Evolutionary conservation across 2,329 filamentous ascomycete genomes (phyloP), one percentile per base, ranked within the genome.

Genomic region (Penicillium sp.): DNA sequence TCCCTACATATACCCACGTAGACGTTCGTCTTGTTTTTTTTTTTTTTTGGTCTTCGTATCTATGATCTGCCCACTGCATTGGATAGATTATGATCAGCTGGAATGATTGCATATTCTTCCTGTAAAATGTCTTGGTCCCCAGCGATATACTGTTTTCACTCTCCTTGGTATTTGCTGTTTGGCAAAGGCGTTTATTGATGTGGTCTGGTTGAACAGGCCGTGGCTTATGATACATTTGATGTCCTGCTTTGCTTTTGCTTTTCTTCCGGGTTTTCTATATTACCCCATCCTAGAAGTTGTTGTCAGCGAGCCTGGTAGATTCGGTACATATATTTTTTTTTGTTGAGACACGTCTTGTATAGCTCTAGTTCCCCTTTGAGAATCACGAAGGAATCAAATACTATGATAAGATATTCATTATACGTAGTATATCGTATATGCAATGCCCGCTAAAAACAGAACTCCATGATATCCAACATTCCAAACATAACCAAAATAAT

Each of bases 151-250:
- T 41, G 23, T 29, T 25, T n/a, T 20, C 37, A 6, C 25, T 31
- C 25, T 41, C 37, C n/a, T 27, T 48, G 31, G 49, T 42, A 37
- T 35, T 46, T 33, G 40, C 29, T 35, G 23, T 25, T 55, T 45
- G 44, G 31, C 23, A 52, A 51, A 54, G 47, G 52, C 48, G 48
- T 57, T 59, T 55, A 20, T 45, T 41, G 42, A 31, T 54, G 29
- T 50, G 35, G 51, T 26, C 31, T 42, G 35, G 18, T 35, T 54
- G 37, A 47, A 41, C 15, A 42, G 58, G 50, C 52, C 43, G 49
- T 56, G 51, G 54, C 54, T 59, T 51, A 56, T 54, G 59, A 61
- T 56, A 46, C 54, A 58, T 47, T 46, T 59, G 44, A 59, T 56
- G 54, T 54, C 52, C 41, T 42, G 44, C 53, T 60, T 51, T 53